phyloP scores from a whole-genome alignment of 1,284 basidiomycete genomes.

The Cutaneotrichosporon arboriforme region DNA sequence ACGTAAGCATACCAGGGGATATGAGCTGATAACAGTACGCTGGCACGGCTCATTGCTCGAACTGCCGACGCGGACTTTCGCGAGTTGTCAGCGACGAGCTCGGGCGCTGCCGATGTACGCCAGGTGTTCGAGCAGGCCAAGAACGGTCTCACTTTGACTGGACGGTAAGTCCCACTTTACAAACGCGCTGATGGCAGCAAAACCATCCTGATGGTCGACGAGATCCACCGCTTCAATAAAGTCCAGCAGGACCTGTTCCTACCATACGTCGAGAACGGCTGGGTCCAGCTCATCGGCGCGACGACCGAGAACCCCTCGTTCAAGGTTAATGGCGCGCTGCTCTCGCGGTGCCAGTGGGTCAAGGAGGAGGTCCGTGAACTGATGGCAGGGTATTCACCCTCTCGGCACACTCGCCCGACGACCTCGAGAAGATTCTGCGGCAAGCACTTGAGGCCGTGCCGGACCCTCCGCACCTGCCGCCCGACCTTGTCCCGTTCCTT shows the following conservation, averaged over 20 bases:
- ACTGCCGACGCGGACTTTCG: slow-evolving; percentile 58
- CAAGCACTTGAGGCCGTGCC: slow-evolving; percentile 41
- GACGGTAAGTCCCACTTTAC: slow-evolving; percentile 51
- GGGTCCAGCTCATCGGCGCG: slow-evolving; percentile 75
- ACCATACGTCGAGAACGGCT: slow-evolving; percentile 72
- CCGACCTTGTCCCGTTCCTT: slow-evolving; percentile 52
- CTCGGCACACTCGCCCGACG: slow-evolving; percentile 32
- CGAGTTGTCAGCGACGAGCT: slow-evolving; percentile 68
- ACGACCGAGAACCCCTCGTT: slow-evolving; percentile 93
- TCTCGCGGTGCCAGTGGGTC: slow-evolving; percentile 73
- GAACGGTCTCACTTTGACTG: slow-evolving; percentile 61
- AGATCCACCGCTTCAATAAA: slow-evolving; percentile 80
- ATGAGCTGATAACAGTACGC: slow-evolving; percentile 22
- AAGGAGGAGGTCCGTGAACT: neutral
- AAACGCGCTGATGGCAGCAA: slow-evolving; percentile 18
- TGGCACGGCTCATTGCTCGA: slow-evolving; percentile 41
- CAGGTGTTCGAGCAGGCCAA: slow-evolving; percentile 75
- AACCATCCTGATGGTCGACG: slow-evolving; percentile 55
- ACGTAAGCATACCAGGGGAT: slow-evolving; percentile 26
- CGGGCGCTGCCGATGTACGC: slow-evolving; percentile 73
- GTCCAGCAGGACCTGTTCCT: slow-evolving; percentile 79
- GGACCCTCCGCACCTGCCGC: slow-evolving; percentile 38
- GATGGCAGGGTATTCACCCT: slow-evolving; percentile 41
- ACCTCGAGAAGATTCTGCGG: slow-evolving; percentile 38
- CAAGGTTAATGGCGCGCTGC: slow-evolving; percentile 67